Evolutionary conservation across 176 grass and related monocot species (phyloP).

Genomic region (Cymbopogon citratus): DNA sequence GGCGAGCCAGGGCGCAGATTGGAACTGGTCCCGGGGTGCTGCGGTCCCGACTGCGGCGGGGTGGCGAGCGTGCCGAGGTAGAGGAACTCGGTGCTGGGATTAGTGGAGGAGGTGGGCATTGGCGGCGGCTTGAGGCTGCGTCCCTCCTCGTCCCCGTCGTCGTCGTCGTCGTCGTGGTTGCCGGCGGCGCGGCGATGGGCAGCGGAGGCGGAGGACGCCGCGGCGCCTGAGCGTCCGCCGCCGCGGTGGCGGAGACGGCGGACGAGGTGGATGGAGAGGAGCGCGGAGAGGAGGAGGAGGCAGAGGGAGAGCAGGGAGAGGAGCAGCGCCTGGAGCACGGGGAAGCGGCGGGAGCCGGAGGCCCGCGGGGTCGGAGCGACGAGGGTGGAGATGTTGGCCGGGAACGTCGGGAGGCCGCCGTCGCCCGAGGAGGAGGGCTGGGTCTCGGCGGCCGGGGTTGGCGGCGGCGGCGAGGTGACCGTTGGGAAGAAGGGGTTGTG

Average conservation of each 20-base stretch:
- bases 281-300: constrained; percentile 37
- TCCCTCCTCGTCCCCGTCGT: constrained; percentile 33
- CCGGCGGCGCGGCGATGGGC: neutral
- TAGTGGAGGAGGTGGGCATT: constrained; percentile 51
- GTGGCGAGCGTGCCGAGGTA: constrained; percentile 55
- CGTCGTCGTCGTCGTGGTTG: neutral
- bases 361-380: constrained; percentile 20
- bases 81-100: constrained; percentile 59
- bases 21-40: neutral
- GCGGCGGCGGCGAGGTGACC: neutral
- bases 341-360: neutral
- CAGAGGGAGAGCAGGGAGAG: constrained; percentile 41
- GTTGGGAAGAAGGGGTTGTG: constrained; percentile 47
- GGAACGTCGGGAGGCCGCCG: constrained; percentile 33
- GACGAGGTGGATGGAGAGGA: constrained; percentile 47
- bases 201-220: neutral
- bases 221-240: neutral
- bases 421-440: neutral
- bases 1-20: constrained; percentile 29
- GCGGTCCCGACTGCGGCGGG: constrained; percentile 1
- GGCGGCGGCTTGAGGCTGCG: constrained; percentile 50
- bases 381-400: constrained; percentile 49
- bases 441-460: neutral
- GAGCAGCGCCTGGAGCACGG: constrained; percentile 44
- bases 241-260: constrained; percentile 20